Base-by-base conservation (phyloP, 208 protist species). In the Leishmania guyanensis region DNA sequence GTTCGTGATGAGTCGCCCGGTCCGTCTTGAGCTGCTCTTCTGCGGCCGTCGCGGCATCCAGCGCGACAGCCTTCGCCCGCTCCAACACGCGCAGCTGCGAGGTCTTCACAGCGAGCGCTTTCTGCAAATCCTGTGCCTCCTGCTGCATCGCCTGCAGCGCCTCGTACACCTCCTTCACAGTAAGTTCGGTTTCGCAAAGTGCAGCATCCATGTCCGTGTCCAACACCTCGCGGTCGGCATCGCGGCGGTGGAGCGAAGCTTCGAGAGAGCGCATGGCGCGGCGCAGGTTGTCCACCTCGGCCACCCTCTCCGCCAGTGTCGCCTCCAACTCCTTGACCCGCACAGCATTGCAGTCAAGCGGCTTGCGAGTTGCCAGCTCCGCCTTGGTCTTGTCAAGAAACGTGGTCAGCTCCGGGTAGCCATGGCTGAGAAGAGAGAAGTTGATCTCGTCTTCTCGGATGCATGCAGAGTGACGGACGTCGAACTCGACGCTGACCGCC, bases 141-240 rank as follows among this genome's bases (percentile, higher is more conserved):
- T 74, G 69, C 68, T 84, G 79, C 33, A 76, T 75, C n/a, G 66
- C 64, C 56, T 94, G 83, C 48, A 95, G 75, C 16, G 90, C 90
- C 20, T 53, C 79, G 79, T 94, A 91, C 26, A 93, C 76, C 6
- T 85, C 87, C 53, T 86, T 83, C 51, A 96, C 81, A 26, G 91
- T 95, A 26, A 51, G 33, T 58, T 92, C 91, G 10, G 93, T 93
- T 29, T 94, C 93, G 33, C 89, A 84, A 50, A 96, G 82, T 10
- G 86, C 89, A 0, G 48, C 62, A 12, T 89, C 87, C 20, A 92
- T 82, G 29, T 91, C 84, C 39, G 64, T 74, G 78, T 93, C 85
- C 5, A 86, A 53, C 5, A 71, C 68, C 39, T 83, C 83, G 20
- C 84, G 85, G 17, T 91, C 80, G 10, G 66, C 48, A 66, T 90